phyloP scores from a whole-genome alignment of 371 early-diverging fungal genomes.

The Apophysomyces elegans region DNA sequence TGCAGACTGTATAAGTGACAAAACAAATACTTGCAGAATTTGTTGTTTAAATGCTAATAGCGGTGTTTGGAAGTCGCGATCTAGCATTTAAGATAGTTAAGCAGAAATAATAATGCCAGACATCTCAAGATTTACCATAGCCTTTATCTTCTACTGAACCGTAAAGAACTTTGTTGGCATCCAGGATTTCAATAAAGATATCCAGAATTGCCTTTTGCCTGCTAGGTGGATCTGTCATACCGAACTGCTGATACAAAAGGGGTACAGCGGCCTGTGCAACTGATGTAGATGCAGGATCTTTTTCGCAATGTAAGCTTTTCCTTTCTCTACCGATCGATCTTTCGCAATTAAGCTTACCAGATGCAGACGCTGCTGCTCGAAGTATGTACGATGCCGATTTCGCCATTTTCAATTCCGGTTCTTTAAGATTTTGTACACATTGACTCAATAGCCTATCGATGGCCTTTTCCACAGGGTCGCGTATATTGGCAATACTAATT shows the following conservation, averaged over 20 bases:
- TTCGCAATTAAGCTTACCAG: constrained; percentile 32
- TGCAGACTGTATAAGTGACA: constrained; percentile 23
- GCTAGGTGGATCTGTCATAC: constrained; percentile 45
- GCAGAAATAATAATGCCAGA: background rate
- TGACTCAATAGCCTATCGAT: constrained; percentile 63
- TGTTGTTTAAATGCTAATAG: constrained; percentile 58
- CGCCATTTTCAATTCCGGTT: constrained; percentile 71
- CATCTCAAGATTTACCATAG: constrained; percentile 7
- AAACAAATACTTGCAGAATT: constrained; percentile 30
- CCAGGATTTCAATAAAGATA: constrained; percentile 62
- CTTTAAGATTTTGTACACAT: constrained; percentile 62
- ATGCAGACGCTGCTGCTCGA: constrained; percentile 65
- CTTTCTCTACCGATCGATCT: background rate
- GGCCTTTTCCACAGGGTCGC: constrained; percentile 61
- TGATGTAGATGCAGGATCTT: constrained; percentile 68
- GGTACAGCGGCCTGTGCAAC: constrained; percentile 58
- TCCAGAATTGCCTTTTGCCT: constrained; percentile 61
- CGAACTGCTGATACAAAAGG: constrained; percentile 47
- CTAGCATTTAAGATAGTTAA: constrained; percentile 18
- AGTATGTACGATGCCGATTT: constrained; percentile 66
- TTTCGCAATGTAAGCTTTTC: background rate
- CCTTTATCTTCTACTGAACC: constrained; percentile 49
- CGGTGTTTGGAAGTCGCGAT: constrained; percentile 65
- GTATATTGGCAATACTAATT: constrained; percentile 50
- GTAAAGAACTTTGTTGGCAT: constrained; percentile 58